phyloP scores from a whole-genome alignment of 2,329 filamentous ascomycete genomes.

The Fusarium sp. region DNA sequence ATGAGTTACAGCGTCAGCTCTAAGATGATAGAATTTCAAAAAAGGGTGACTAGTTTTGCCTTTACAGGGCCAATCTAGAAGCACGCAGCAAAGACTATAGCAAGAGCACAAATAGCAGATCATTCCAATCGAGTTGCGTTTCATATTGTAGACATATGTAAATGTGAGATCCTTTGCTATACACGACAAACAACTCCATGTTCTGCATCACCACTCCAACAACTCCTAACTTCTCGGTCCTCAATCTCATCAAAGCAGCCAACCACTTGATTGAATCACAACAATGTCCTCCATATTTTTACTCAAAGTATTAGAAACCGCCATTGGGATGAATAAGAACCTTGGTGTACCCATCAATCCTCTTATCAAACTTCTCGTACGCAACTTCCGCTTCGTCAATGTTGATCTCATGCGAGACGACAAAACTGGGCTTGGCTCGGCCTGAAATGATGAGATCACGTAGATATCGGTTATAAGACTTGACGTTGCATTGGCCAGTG shows the following conservation, averaged over 20 bases:
- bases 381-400: constrained; percentile 72
- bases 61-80: not conserved
- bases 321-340: constrained; percentile 77
- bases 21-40: not conserved
- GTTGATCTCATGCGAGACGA: constrained; percentile 73
- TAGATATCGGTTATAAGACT: constrained; percentile 75
- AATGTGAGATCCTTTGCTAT: not conserved
- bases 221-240: not conserved
- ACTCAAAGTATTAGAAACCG: constrained; percentile 37
- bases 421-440: constrained; percentile 74
- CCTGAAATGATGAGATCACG: constrained; percentile 75
- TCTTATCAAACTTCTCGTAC: constrained; percentile 76
- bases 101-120: too few relatives aligned
- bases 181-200: not conserved
- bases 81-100: not conserved
- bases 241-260: constrained; percentile 1
- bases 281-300: not conserved
- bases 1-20: not conserved
- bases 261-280: not conserved
- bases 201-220: not conserved
- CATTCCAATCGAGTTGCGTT: not conserved
- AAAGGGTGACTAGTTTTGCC: not conserved
- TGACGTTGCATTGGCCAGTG: constrained; percentile 77
- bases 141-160: not conserved
- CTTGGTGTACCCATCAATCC: constrained; percentile 76